These are phyloP conservation scores for Fomitopsis palustris DNA, from an alignment of 1,284 basidiomycete species.

Conservation along the genomic window DNA sequence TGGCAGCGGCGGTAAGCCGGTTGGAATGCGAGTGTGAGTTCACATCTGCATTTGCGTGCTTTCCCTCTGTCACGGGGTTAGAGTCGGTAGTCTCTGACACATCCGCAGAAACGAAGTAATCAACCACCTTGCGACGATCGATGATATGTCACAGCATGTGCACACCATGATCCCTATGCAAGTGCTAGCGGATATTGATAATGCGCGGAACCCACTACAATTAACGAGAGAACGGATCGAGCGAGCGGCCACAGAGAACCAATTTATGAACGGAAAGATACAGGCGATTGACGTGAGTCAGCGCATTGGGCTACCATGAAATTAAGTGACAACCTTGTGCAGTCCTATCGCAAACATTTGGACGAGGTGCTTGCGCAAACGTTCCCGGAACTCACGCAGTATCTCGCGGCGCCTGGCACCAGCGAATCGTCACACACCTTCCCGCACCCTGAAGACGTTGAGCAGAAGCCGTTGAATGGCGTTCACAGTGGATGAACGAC, in stretches of 20 bases:
- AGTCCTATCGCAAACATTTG: constrained; percentile 57
- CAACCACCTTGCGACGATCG: constrained; percentile 55
- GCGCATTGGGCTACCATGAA: not conserved
- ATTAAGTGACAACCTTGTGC: constrained; percentile 1
- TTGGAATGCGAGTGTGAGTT: constrained; percentile 62
- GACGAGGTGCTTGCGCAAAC: constrained; percentile 56
- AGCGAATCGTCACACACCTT: not conserved
- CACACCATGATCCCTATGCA: constrained; percentile 68
- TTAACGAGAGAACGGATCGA: constrained; percentile 75
- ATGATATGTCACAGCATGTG: constrained; percentile 58
- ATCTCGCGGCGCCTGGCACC: constrained; percentile 18
- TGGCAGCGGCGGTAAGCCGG: constrained; percentile 61
- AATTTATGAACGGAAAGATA: constrained; percentile 88
- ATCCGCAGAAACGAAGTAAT: constrained; percentile 64
- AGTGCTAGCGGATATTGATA: constrained; percentile 72
- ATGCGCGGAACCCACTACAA: constrained; percentile 73
- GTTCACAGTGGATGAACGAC: not conserved
- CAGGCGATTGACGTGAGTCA: constrained; percentile 66
- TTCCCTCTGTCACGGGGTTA: not conserved
- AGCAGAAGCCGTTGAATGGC: constrained; percentile 3
- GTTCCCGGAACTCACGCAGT: constrained; percentile 52
- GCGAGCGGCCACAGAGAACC: constrained; percentile 79
- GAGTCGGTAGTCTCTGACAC: not conserved
- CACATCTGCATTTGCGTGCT: not conserved
- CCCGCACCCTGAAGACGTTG: not conserved